These are phyloP conservation scores for Adansonia digitata DNA, from an alignment of 345 rosid genomes.

Conservation along the genomic window DNA sequence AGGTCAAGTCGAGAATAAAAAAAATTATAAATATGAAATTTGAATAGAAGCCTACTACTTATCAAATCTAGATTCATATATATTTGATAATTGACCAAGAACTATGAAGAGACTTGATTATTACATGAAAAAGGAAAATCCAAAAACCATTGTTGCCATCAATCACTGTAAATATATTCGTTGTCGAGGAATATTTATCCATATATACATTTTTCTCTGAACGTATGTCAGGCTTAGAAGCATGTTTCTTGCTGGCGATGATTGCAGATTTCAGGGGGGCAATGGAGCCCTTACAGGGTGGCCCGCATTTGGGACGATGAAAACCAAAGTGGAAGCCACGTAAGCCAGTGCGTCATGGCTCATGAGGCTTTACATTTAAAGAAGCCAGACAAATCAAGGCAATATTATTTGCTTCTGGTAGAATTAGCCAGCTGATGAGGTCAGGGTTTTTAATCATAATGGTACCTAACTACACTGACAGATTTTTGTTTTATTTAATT, in stretches of 20 bases:
- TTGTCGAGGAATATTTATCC: neutral
- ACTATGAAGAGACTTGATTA: neutral
- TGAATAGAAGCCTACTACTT: no score
- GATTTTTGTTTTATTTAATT: neutral
- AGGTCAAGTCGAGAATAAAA: no score
- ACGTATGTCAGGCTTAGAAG: no score
- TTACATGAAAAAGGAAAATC: neutral
- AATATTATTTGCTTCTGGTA: neutral
- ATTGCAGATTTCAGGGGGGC: neutral
- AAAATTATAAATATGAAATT: no score
- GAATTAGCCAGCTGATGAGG: neutral
- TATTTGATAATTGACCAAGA: neutral
- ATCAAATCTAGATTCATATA: neutral
- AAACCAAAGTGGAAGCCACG: slow-evolving; percentile 1
- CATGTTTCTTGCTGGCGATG: neutral
- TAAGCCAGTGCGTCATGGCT: neutral
- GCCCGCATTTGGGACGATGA: neutral
- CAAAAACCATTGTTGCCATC: neutral
- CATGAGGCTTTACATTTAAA: neutral
- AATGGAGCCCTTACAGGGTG: neutral
- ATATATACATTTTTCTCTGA: no score
- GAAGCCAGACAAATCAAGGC: neutral
- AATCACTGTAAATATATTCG: neutral
- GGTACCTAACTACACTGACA: neutral
- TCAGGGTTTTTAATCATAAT: neutral